Conservation (phyloP, 2,329 filamentous ascomycete genomes). For the Fusarium udum region DNA sequence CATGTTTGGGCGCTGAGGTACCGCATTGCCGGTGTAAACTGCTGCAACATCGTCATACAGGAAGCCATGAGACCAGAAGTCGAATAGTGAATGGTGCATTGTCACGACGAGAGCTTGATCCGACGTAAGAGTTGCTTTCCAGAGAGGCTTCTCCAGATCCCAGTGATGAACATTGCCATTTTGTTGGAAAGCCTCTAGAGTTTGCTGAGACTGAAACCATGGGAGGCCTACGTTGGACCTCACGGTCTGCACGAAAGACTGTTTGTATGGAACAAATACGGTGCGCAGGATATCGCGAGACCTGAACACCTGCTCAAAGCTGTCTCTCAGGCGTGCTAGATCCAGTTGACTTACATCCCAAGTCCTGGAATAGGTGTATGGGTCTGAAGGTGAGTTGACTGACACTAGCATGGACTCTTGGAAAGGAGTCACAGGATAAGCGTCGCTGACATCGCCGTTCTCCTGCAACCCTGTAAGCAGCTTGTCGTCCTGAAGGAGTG, state of each 20-base stretch:
- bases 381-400: background rate
- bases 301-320: constrained; percentile 22
- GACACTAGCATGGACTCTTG: constrained; percentile 35
- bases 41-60: constrained; percentile 40
- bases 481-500: constrained; percentile 5
- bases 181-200: background rate
- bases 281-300: constrained; percentile 27
- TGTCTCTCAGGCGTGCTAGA: background rate
- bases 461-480: background rate
- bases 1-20: background rate
- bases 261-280: constrained; percentile 18
- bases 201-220: background rate
- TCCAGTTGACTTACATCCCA: constrained; percentile 26
- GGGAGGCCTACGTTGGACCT: background rate
- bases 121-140: background rate
- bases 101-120: constrained; percentile 39
- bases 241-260: background rate
- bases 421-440: constrained; percentile 38
- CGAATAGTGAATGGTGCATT: constrained; percentile 48
- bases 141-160: background rate
- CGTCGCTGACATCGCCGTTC: constrained; percentile 14
- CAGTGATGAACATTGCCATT: background rate
- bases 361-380: constrained; percentile 29
- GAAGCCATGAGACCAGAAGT: constrained; percentile 47
- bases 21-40: background rate